Base-by-base conservation (phyloP, 2,329 filamentous ascomycete genomes). In the Ceratocystis lukuohia region DNA sequence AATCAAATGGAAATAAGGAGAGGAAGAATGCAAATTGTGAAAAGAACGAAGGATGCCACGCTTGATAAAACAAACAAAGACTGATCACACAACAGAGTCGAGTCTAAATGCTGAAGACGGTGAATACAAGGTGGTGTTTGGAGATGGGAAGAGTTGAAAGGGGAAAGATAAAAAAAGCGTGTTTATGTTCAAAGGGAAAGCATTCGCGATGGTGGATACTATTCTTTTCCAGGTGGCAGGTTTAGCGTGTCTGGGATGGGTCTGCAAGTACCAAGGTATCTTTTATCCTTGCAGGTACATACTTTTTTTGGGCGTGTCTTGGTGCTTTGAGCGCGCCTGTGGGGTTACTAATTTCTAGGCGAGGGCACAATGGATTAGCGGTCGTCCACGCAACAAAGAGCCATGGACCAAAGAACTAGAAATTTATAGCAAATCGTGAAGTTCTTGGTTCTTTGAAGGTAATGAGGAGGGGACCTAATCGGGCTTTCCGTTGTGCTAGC, bases 271-370 rank as follows among this genome's bases (percentile, higher is more conserved):
- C 67, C 67, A 63, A 63, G 46, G 57, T 63, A 62, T 53, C 30
- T 46, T 20, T 50, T 33, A 33, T 63, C 46, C 48, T 53, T 56
- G 17, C 30, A 70, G 72, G 69, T 73, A 74, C 73, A 71, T 74
- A 74, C 73, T 71, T 71, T 67, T 68, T 69, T 65, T 44, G 45
- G 62, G 56, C 66, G 56, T 65, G 66, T 67, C 63, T 62, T 61
- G 45, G 15, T 57, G 48, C 20, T 62, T 56, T 37, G 62, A 59
- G 66, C 66, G 66, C 66, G 66, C 62, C 66, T 61, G 66, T 67
- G 66, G 66, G 61, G 62, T 41, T 62, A 17, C 5, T 44, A 62
- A 62, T 45, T 46, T 59, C 56, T 59, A 15, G 2, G 12, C 4
- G 56, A n/a, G 56, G 30, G 56, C 15, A 30, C 48, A 59, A 33